Base-by-base conservation (phyloP, 2,329 filamentous ascomycete species). In the Elsinoe australis region DNA sequence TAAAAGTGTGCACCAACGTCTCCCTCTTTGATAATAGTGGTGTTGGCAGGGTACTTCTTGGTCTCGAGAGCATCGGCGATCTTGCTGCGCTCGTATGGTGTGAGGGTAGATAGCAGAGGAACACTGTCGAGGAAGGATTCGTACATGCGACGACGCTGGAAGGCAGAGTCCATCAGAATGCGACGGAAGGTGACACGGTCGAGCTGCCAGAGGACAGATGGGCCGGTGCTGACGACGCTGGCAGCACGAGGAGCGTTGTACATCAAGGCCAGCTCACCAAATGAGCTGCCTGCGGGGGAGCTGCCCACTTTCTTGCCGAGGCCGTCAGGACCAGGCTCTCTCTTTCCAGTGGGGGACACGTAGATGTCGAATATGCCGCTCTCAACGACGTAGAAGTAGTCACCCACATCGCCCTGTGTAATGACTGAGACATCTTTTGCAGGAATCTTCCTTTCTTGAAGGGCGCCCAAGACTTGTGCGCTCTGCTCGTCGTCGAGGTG, bases 331-430 rank as follows among this genome's bases (percentile, higher is more conserved):
- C 90, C 90, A 5, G 87, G 74, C 61, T 94, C 85, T 47, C 94
- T 74, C 32, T 79, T 72, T 52, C 92, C 90, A 7, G 76, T 76
- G 9, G 75, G 66, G 64, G 95, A 89, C 67, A 96, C 89, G 61
- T 92, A 87, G 50, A 96, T 83, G 59, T 95, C 87, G 60, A 96
- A 96, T 17, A 75, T 75, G 32, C 92, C 92, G 55, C 83, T 85
- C 65, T 98, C 92, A 14, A 96, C 88, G 19, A 98, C 82, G 65
- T 98, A 98, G 70, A 98, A 98, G 71, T 85, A 96, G 67, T 98
- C 92, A 34, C 92, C 92, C 0, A 89, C 83, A 61, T 96, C 92
- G 49, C 92, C 92, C 71, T 98, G 92, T 42, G 82, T 84, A 56
- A 98, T 96, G 51, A 98, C 87, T 76, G 95, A 76, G 63, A 82